Conservation (phyloP, 331 rosid species). For the Malus hybrid region DNA sequence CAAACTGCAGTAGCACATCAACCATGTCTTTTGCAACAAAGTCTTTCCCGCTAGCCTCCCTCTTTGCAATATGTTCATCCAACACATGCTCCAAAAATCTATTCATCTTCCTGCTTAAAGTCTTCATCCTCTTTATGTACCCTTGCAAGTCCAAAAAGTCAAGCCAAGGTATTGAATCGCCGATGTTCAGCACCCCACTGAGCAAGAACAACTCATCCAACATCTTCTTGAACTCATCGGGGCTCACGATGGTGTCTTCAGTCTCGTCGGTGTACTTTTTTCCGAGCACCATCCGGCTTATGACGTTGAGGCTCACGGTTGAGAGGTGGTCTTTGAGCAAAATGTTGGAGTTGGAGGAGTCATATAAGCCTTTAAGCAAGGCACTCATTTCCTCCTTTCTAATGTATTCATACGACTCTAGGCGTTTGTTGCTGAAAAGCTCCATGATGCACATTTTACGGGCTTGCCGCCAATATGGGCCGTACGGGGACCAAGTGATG, state of each 20-base stretch:
- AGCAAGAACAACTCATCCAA: conserved; percentile 65
- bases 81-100: conserved; percentile 65
- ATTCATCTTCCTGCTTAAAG: conserved; percentile 54
- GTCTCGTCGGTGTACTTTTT: conserved; percentile 44
- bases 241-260: conserved; percentile 29
- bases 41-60: conserved; percentile 21
- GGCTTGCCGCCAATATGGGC: conserved; percentile 77
- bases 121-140: conserved; percentile 70
- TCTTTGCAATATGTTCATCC: conserved; percentile 62
- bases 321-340: conserved; percentile 41
- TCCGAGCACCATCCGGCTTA: conserved; percentile 78
- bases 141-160: conserved; percentile 71
- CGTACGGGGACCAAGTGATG: conserved; percentile 77
- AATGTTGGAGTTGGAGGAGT: conserved; percentile 11
- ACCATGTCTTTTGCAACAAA: conserved; percentile 64
- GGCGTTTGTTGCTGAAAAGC: conserved; percentile 45
- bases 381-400: conserved; percentile 40
- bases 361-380: conserved; percentile 17
- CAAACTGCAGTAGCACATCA: conserved; percentile 56
- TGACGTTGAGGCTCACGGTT: conserved; percentile 52
- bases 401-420: conserved; percentile 55
- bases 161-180: conserved; percentile 72
- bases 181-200: conserved; percentile 60
- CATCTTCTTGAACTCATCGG: conserved; percentile 67
- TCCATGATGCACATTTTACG: conserved; percentile 57